Evolutionary conservation across 2,329 filamentous ascomycete genomes (phyloP), one percentile per base, ranked within the genome.

Genomic region (Penicillium sp.): DNA sequence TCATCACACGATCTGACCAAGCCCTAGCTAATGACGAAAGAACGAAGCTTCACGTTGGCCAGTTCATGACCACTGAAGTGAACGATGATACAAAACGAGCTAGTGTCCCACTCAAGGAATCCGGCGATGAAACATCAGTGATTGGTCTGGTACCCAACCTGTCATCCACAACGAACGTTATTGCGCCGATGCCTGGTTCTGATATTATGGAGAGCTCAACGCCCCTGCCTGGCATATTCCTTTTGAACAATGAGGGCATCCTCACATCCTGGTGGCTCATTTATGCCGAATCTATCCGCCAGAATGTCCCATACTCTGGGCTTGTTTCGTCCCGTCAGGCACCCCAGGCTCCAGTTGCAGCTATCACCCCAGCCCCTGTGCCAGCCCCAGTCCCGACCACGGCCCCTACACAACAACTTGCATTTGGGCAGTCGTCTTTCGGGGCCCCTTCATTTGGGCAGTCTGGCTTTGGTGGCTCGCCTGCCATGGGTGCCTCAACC

Each of bases 201-300:
- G 88, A 96, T 66, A 85, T 95, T 44, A 83, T 88, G 31, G 83
- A 92, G 65, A 95, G 92, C 4, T 82, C 87, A 0, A 86, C 85
- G 1, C 93, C 94, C 11, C 75, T 97, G 8, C 94, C 94, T 5
- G 90, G 87, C 10, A 79, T 96, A 40, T 88, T 94, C 81, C 82
- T 91, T 29, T 78, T 99, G 14, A 97, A 95, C 56, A 88, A 96
- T 61, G 90, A 97, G 66, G 94, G 94, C 59, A 77, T 96, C 9
- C 78, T 99, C 14, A 86, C 85, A 43, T 83, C 86, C 11, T 99
- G 93, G 92, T 97, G 93, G 90, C 76, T 97, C 41, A 83, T 97
- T 18, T 97, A 97, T 74, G 85, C 88, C 34, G 91, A 95, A 40
- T 92, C 93, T 2, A 86, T 99, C 57, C 84, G 87, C 55, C 79